Percentiles rank a stretch among this genome's conserved stretches.
Evolutionary conservation across 495 filamentous ascomycete genomes (phyloP).

Genomic region (Penicillium cosmopolitanum): DNA sequence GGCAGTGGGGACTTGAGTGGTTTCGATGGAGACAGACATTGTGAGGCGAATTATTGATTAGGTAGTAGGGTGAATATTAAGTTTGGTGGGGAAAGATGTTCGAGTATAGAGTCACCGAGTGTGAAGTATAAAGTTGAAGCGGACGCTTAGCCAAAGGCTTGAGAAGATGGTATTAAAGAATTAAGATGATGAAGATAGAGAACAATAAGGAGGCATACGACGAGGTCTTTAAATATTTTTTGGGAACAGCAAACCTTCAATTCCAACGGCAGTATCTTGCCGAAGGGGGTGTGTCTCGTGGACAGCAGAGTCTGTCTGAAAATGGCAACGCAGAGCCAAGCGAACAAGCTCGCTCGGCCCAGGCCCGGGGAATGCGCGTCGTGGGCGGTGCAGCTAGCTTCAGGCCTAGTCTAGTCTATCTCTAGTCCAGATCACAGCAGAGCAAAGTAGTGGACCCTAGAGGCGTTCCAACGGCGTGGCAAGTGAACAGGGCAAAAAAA

Average conservation of each 20-base stretch:
- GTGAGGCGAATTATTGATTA: constrained; percentile 9
- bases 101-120: constrained; percentile 2
- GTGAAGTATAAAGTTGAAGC: constrained; percentile 7
- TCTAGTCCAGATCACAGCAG: background rate
- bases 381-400: constrained; percentile 4
- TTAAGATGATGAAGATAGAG: constrained; percentile 2
- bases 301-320: constrained; percentile 21
- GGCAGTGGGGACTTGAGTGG: constrained; percentile 33
- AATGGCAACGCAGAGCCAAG: constrained; percentile 10
- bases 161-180: background rate
- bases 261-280: constrained; percentile 1
- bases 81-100: background rate
- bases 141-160: background rate
- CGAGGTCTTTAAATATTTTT: constrained; percentile 6
- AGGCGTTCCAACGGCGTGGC: background rate
- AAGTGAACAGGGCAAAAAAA: background rate
- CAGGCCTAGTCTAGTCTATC: background rate
- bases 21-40: constrained; percentile 51
- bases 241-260: background rate
- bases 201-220: background rate
- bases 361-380: background rate
- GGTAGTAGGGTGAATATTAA: background rate
- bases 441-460: background rate
- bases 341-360: constrained; percentile 11
- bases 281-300: constrained; percentile 23